These are phyloP conservation scores for Vanrija sp. DNA, from an alignment of 1,284 basidiomycete species.

Conservation along the genomic window DNA sequence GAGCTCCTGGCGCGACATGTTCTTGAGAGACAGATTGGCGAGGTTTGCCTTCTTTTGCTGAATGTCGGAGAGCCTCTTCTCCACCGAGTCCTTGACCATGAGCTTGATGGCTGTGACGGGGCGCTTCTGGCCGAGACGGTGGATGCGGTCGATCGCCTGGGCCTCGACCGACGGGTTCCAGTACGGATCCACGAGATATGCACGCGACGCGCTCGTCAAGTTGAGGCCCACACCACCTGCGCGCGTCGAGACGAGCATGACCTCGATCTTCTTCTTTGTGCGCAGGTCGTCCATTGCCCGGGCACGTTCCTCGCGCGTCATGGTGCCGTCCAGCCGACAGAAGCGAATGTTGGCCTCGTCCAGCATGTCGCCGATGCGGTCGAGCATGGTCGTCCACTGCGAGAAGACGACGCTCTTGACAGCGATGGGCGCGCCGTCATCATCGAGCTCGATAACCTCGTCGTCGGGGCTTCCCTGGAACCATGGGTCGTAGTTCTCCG, in stretches of 20 bases:
- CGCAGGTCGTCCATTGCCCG: conserved; percentile 86
- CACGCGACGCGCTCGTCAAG: conserved; percentile 83
- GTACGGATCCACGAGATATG: conserved; percentile 84
- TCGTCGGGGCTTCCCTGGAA: conserved; percentile 57
- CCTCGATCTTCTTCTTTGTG: conserved; percentile 75
- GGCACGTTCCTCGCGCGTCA: conserved; percentile 89
- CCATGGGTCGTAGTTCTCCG: conserved; percentile 71
- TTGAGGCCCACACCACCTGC: conserved; percentile 97
- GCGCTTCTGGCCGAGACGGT: conserved; percentile 86
- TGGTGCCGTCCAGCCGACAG: conserved; percentile 89
- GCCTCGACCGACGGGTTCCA: conserved; percentile 97
- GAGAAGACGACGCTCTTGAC: conserved; percentile 89
- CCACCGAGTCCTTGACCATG: conserved; percentile 90
- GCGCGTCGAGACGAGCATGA: conserved; percentile 89
- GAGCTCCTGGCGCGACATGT: conserved; percentile 75
- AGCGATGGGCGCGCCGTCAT: conserved; percentile 54
- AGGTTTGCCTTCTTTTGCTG: conserved; percentile 92
- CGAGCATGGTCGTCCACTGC: conserved; percentile 94
- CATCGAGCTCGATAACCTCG: conserved; percentile 58
- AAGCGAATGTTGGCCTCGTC: conserved; percentile 74
- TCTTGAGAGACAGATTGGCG: conserved; percentile 79
- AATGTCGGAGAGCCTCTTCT: conserved; percentile 79
- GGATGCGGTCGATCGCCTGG: conserved; percentile 90
- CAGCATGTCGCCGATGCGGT: conserved; percentile 88
- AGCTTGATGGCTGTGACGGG: conserved; percentile 87